Base-by-base conservation (phyloP, 1,139 yeast species). In the Blastobotrys malaysiensis region DNA sequence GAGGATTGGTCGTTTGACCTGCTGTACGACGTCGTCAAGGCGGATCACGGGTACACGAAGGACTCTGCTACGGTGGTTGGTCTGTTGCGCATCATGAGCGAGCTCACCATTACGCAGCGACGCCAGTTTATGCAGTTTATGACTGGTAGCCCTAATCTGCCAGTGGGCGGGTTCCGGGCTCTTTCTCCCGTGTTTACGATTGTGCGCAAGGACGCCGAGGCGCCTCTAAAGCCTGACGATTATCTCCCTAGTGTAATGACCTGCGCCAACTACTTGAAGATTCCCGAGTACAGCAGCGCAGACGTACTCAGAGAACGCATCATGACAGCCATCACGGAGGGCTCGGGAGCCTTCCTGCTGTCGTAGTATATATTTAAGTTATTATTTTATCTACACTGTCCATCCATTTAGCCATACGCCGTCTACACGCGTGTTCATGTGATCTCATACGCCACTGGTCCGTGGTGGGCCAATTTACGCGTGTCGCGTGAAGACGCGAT, bases 201-300 rank as follows among this genome's bases (percentile, higher is more conserved):
- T 47, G 99, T 93, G 1, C 74, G 90, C 60, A 89, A 89, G 64
- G 97, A 91, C 57, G 83, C 77, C 55, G 82, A 81, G 0, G 49
- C 53, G 7, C 65, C 71, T 19, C 67, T 80, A 50, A 70, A 74
- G 18, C 81, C 89, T n/a, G 96, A 93, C 69, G 91, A 85, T 59
- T 90, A 86, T 64, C 75, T 93, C 56, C 99, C 99, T 1, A 89
- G 97, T 72, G 99, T 93, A 2, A 93, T 93, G 99, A 93, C 99
- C 0, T 93, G 99, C 74, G 98, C 96, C 5, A 93, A 93, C 68
- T 93, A 93, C 66, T 77, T 93, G 61, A 93, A 93, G 69, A 73
- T 93, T 26, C 99, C 99, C 1, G 81, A 86, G 58, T 93, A 93
- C 66, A 79, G 89, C 1, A 74, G 80, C 26, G 77, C 77, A 58